phyloP scores from a whole-genome alignment of 1,284 basidiomycete genomes.

The Cystobasidium pallidum region DNA sequence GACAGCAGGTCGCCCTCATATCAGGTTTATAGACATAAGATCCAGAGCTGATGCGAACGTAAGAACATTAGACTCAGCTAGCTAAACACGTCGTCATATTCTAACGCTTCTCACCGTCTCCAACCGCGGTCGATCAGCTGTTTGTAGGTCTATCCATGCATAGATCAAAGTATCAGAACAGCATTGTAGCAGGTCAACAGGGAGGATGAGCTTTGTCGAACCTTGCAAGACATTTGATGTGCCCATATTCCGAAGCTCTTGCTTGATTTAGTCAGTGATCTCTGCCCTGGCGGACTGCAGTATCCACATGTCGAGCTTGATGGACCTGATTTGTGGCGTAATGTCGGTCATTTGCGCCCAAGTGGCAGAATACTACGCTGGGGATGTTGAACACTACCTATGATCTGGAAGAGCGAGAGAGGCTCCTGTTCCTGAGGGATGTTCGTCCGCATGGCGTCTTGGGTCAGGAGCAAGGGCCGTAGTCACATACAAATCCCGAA shows the following conservation, averaged over 20 bases:
- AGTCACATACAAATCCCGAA: no score
- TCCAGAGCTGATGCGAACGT: conserved; percentile 23
- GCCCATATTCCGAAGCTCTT: conserved; percentile 46
- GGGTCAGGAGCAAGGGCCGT: background rate
- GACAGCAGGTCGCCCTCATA: conserved; percentile 79
- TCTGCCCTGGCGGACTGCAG: conserved; percentile 38
- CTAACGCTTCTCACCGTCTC: conserved; percentile 65
- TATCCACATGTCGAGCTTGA: conserved; percentile 45
- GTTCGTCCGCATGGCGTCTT: conserved; percentile 2
- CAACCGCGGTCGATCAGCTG: conserved; percentile 81
- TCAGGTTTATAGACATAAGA: conserved; percentile 71
- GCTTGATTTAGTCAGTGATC: conserved; percentile 26
- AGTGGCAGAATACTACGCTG: background rate
- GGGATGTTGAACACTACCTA: conserved; percentile 18
- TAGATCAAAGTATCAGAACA: no score
- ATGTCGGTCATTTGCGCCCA: background rate
- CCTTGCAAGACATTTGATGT: conserved; percentile 42
- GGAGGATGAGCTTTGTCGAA: no score
- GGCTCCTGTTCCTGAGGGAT: conserved; percentile 26
- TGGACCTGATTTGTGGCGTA: conserved; percentile 25
- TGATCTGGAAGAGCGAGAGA: conserved; percentile 39
- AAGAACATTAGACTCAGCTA: conserved; percentile 44
- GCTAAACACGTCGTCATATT: background rate
- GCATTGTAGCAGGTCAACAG: no score
- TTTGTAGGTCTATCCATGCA: conserved; percentile 58